Percentiles rank a stretch among this genome's conserved stretches.
phyloP scores from a whole-genome alignment of 208 protist genomes.

The Wallacemonas sp. region DNA sequence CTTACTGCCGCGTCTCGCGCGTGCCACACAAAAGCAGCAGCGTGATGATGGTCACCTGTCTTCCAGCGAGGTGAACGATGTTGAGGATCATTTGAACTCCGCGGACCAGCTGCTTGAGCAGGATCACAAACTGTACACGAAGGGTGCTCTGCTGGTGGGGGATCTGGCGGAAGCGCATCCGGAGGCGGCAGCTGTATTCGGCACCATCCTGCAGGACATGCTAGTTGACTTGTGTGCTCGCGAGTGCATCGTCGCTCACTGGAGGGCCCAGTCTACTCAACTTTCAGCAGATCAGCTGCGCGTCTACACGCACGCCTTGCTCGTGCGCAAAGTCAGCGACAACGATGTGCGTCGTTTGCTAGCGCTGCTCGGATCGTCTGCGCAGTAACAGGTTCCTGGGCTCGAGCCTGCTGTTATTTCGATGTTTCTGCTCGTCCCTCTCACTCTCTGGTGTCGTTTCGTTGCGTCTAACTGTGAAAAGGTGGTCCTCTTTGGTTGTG shows the following conservation, averaged over 20 bases:
- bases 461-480: too few relatives aligned
- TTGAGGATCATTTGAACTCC: constrained; percentile 39
- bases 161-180: neutral
- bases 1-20: constrained; percentile 36
- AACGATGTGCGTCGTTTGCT: constrained; percentile 25
- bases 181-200: neutral
- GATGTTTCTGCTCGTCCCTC: too few relatives aligned
- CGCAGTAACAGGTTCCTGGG: too few relatives aligned
- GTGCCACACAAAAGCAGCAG: constrained; percentile 53
- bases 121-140: constrained; percentile 49
- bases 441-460: too few relatives aligned
- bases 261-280: constrained; percentile 13
- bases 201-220: constrained; percentile 31
- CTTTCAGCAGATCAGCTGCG: constrained; percentile 54
- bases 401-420: too few relatives aligned
- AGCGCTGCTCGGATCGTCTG: neutral
- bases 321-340: constrained; percentile 27
- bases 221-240: constrained; percentile 36
- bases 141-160: constrained; percentile 14
- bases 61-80: neutral
- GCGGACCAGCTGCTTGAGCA: constrained; percentile 26
- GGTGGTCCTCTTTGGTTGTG: too few relatives aligned
- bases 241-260: constrained; percentile 51
- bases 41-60: neutral
- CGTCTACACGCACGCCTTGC: constrained; percentile 53